Evolutionary conservation across 2,329 filamentous ascomycete species (phyloP).

Genomic region (Zelopaecilomyces penicillatus): DNA sequence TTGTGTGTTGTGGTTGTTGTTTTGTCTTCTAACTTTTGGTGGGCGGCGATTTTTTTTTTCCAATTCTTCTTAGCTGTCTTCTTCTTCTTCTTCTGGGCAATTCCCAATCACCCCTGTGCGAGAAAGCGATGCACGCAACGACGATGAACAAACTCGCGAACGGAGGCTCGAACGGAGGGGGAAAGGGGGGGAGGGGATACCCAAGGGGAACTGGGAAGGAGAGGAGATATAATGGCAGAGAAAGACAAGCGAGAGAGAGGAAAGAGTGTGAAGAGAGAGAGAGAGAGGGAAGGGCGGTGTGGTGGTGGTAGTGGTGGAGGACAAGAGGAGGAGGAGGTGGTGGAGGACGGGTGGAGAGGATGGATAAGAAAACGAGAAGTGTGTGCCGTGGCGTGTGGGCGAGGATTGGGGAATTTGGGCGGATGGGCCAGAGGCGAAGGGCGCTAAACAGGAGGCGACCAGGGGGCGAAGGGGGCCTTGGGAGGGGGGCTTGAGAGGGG

Average conservation of each 20-base stretch:
- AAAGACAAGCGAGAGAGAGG: constrained; percentile 15
- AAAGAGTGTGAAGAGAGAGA: constrained; percentile 21
- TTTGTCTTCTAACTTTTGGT: too few relatives aligned
- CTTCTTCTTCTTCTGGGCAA: too few relatives aligned
- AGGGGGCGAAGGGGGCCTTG: background rate
- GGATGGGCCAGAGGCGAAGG: background rate
- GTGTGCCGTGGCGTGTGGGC: constrained; percentile 1
- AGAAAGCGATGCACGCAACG: too few relatives aligned
- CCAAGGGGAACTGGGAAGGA: background rate
- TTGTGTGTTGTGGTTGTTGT: too few relatives aligned
- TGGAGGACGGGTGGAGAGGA: constrained; percentile 19
- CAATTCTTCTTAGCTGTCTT: too few relatives aligned
- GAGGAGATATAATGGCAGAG: constrained; percentile 12
- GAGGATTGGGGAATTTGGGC: constrained; percentile 4
- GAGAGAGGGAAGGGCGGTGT: constrained; percentile 22
- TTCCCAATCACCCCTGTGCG: too few relatives aligned
- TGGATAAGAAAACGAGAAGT: constrained; percentile 21
- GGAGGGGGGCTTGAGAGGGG: too few relatives aligned
- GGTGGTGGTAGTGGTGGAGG: constrained; percentile 15
- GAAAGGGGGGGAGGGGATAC: too few relatives aligned
- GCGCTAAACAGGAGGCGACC: constrained; percentile 10
- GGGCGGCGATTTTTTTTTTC: too few relatives aligned
- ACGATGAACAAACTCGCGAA: too few relatives aligned
- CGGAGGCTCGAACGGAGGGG: too few relatives aligned
- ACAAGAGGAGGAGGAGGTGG: constrained; percentile 16